Evolutionary conservation across 1,139 yeast species (phyloP).

Genomic region (Suhomyces guaymorum): DNA sequence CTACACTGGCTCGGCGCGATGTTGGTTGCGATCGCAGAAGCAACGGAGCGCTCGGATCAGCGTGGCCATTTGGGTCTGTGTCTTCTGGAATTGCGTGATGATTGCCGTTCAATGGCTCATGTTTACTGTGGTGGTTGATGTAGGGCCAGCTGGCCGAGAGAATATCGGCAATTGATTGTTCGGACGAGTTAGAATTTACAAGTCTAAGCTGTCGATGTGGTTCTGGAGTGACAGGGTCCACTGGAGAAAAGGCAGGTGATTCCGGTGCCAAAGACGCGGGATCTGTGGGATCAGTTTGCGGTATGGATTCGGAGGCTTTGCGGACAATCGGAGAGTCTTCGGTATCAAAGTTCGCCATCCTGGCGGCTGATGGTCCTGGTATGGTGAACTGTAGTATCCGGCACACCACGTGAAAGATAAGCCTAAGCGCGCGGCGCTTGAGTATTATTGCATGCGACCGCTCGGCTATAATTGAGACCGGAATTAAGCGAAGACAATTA

Average conservation of each 20-base stretch:
- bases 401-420: neutral
- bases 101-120: too few species aligned
- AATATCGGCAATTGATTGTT: slow-evolving; percentile 11
- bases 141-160: slow-evolving; percentile 14
- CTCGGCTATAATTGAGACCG: too few species aligned
- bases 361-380: too few species aligned
- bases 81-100: too few species aligned
- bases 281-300: too few species aligned
- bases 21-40: slow-evolving; percentile 13
- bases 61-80: neutral
- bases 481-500: too few species aligned
- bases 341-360: neutral
- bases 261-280: too few species aligned
- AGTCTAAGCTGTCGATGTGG: slow-evolving; percentile 8
- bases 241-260: too few species aligned
- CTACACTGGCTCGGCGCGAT: slow-evolving; percentile 8
- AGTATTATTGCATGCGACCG: neutral
- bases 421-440: neutral
- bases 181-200: slow-evolving; percentile 9
- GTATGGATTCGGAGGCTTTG: too few species aligned
- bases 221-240: neutral
- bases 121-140: slow-evolving; percentile 2
- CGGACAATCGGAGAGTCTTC: neutral
- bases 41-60: slow-evolving; percentile 4
- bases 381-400: too few species aligned